Conservation (phyloP, 768 basidiomycete species). For the Kwoniella dendrophila region DNA sequence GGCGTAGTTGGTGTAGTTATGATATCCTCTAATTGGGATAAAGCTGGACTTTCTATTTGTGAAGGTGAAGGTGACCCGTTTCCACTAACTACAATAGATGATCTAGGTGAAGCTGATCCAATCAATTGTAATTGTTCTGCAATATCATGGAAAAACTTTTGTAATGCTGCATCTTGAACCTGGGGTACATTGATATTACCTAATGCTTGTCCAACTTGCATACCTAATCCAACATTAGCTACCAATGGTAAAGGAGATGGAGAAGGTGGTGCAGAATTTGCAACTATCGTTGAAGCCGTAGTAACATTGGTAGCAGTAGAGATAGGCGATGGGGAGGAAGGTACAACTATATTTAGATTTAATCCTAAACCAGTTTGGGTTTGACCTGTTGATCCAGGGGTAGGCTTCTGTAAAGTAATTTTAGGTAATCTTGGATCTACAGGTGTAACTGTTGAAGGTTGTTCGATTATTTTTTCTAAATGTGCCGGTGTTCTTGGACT, state of each 20-base stretch:
- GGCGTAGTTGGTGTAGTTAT: slow-evolving; percentile 26
- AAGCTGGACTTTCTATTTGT: slow-evolving; percentile 20
- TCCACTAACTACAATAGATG: slow-evolving; percentile 25
- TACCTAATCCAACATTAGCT: slow-evolving; percentile 6
- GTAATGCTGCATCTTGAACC: slow-evolving; percentile 72
- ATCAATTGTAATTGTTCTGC: slow-evolving; percentile 74
- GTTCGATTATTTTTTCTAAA: slow-evolving; percentile 3
- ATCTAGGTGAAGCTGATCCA: slow-evolving; percentile 59
- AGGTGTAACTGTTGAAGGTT: slow-evolving; percentile 24
- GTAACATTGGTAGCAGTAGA: no score
- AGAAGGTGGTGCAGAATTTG: slow-evolving; percentile 16
- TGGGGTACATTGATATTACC: slow-evolving; percentile 64
- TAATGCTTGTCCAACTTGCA: slow-evolving; percentile 13
- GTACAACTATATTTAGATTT: slow-evolving; percentile 19
- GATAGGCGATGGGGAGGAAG: slow-evolving; percentile 19
- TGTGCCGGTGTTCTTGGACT: slow-evolving; percentile 20
- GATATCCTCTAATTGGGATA: slow-evolving; percentile 23
- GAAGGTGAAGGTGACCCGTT: slow-evolving; percentile 11
- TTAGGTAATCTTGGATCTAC: slow-evolving; percentile 36
- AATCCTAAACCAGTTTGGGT: slow-evolving; percentile 32
- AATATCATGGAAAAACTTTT: slow-evolving; percentile 80
- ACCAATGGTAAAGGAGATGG: slow-evolving; percentile 30
- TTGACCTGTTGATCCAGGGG: slow-evolving; percentile 21
- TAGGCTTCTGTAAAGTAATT: slow-evolving; percentile 42
- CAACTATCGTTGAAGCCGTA: not conserved